Evolutionary conservation across 306 rosid genomes (phyloP), one percentile per base, ranked within the genome.

Genomic region (Lathyrus tuberosus): DNA sequence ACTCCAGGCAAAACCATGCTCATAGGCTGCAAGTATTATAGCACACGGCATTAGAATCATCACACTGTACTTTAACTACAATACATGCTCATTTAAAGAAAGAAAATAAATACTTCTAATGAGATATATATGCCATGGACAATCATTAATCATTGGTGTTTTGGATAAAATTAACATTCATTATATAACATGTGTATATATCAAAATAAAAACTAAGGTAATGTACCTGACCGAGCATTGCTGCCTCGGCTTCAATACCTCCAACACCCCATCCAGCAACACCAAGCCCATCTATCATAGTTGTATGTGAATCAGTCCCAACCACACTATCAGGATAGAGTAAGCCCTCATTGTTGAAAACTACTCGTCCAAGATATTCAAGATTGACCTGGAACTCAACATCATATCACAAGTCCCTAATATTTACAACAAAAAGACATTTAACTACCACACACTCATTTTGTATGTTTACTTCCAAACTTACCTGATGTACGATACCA

Each of bases 241-340:
- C 80, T 47, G 96, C 91, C 82, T 93, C 98, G 4, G 96, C 98
- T 83, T 93, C 98, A 69, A 93, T 93, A 76, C 98, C 96, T 52
- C 98, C 96, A 73, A 93, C 96, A 67, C 96, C 96, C 96, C 96
- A 93, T 38, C 98, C 96, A 70, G 98, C 96, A 73, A 90, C 98
- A 38, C 96, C 93, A 71, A 93, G 84, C 58, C 98, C 96, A 60
- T 93, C 98, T 47, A 93, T 93, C 98, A 93, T 93, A 53, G 96
- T 88, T 66, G 96, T 93, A 67, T 90, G 96, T 68, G 98, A 93
- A 81, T 93, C 93, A 63, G 96, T 93, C 79, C 96, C 96, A 82
- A 93, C 96, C 69, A 90, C 98, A 79, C 98, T 90, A 75, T 93
- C 98, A 13, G 96, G 98, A 79, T 90, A 88, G 64, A 93, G 96